These are phyloP conservation scores for Podospora sp. DNA, from an alignment of 495 filamentous ascomycete species.

Conservation along the genomic window DNA sequence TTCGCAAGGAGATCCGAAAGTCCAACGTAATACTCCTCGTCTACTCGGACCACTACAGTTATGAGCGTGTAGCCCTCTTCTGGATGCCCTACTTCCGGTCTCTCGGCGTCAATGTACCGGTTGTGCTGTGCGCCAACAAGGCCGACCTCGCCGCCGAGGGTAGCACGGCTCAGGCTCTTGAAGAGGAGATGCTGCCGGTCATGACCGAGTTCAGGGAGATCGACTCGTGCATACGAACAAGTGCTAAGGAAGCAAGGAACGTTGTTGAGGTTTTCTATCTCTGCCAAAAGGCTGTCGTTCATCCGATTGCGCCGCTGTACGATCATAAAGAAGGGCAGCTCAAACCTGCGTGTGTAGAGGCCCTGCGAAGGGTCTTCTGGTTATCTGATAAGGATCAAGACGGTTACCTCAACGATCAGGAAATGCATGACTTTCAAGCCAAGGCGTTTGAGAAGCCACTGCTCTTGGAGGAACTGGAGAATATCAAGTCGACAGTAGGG, in stretches of 20 bases:
- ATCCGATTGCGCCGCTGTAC: constrained; percentile 93
- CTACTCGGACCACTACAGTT: constrained; percentile 98
- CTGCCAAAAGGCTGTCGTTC: constrained; percentile 97
- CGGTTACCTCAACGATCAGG: constrained; percentile 86
- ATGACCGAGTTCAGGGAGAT: constrained; percentile 99
- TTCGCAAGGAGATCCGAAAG: constrained; percentile 92
- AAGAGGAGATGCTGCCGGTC: constrained; percentile 97
- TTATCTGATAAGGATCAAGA: constrained; percentile 96
- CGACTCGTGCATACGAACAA: constrained; percentile 93
- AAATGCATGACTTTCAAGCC: constrained; percentile 86
- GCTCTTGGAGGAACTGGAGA: constrained; percentile 73
- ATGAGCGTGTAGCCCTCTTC: constrained; percentile 94
- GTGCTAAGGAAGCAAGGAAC: constrained; percentile 91
- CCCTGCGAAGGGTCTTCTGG: constrained; percentile 88
- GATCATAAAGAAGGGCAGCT: constrained; percentile 90
- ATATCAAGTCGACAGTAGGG: constrained; percentile 83
- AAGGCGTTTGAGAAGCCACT: constrained; percentile 89
- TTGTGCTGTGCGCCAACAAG: constrained; percentile 96
- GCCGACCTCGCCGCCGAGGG: constrained; percentile 70
- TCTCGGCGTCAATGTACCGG: constrained; percentile 96
- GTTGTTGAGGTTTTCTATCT: constrained; percentile 97
- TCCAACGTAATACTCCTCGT: constrained; percentile 97
- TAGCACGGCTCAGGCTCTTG: constrained; percentile 76
- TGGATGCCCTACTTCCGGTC: constrained; percentile 98
- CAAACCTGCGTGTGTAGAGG: constrained; percentile 85